Percentiles rank a stretch among this genome's conserved stretches.
phyloP scores from a whole-genome alignment of 1,139 yeast species.

The Magnusiomyces ingens region DNA sequence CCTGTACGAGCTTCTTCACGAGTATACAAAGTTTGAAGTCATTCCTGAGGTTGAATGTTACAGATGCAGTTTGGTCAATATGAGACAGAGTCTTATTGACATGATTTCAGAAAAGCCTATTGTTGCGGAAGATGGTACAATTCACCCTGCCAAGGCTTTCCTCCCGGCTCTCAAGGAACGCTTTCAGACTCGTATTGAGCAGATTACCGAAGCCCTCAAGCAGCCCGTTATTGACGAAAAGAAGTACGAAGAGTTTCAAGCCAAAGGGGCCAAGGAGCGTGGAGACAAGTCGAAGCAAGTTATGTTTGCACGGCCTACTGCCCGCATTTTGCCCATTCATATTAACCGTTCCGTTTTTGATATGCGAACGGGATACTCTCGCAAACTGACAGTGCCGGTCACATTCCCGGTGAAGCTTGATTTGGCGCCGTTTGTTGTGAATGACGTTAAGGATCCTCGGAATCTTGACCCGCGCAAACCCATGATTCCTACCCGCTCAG shows the following conservation, averaged over 20 bases:
- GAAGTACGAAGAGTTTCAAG: slow-evolving; percentile 63
- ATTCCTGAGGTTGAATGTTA: slow-evolving; percentile 92
- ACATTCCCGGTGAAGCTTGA: slow-evolving; percentile 63
- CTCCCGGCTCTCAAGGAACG: slow-evolving; percentile 29
- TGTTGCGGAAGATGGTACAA: no score
- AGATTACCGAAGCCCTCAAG: slow-evolving; percentile 50
- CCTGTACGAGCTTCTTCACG: slow-evolving; percentile 53
- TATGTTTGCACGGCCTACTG: slow-evolving; percentile 64
- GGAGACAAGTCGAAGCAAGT: slow-evolving; percentile 80
- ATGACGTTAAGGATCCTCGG: slow-evolving; percentile 47
- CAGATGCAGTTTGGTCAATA: slow-evolving; percentile 69
- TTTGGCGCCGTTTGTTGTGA: slow-evolving; percentile 62
- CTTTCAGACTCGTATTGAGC: slow-evolving; percentile 46
- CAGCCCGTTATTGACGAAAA: slow-evolving; percentile 75
- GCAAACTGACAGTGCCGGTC: slow-evolving; percentile 80
- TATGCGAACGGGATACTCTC: slow-evolving; percentile 71
- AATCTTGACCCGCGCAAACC: slow-evolving; percentile 75
- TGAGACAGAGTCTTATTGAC: slow-evolving; percentile 32
- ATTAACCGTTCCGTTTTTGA: slow-evolving; percentile 91
- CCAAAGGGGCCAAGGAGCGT: slow-evolving; percentile 67
- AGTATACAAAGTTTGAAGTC: slow-evolving; percentile 75
- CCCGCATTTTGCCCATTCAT: slow-evolving; percentile 76
- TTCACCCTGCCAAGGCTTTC: no score
- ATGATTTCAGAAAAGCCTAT: background rate
- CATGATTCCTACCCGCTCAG: slow-evolving; percentile 36